Conservation (phyloP, 352 stramenopile species). For the Pythium vanterpoolii region DNA sequence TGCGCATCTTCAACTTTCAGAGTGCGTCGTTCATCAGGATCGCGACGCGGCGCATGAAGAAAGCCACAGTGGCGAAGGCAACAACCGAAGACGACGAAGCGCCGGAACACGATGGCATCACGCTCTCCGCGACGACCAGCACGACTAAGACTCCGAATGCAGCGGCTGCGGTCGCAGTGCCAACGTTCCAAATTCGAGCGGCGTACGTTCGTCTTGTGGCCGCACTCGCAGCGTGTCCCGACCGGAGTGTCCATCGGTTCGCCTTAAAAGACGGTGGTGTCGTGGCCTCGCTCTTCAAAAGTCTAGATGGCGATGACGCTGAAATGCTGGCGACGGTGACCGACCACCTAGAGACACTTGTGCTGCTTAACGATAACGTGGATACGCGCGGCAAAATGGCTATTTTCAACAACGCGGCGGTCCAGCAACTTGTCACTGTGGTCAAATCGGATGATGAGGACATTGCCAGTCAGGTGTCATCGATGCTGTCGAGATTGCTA, state of each 20-base stretch:
- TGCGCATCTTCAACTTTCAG: constrained; percentile 82
- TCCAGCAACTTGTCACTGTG: constrained; percentile 71
- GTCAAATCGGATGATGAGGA: constrained; percentile 52
- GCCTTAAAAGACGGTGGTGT: constrained; percentile 71
- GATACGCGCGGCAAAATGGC: constrained; percentile 55
- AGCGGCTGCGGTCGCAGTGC: constrained; percentile 2
- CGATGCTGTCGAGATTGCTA: constrained; percentile 55
- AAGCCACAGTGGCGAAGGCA: constrained; percentile 20
- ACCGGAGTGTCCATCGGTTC: constrained; percentile 81
- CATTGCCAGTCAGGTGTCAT: constrained; percentile 33
- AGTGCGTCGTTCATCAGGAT: constrained; percentile 60
- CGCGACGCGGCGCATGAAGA: constrained; percentile 55
- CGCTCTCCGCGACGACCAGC: constrained; percentile 1
- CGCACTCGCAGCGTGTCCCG: constrained; percentile 48
- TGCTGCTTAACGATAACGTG: constrained; percentile 51
- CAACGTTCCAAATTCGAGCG: constrained; percentile 57
- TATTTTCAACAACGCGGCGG: constrained; percentile 56
- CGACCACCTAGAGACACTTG: constrained; percentile 33
- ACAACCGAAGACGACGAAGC: constrained; percentile 5
- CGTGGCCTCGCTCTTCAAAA: constrained; percentile 67
- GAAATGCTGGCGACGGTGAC: constrained; percentile 53
- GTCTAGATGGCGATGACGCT: constrained; percentile 65
- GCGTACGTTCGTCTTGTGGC: constrained; percentile 68
- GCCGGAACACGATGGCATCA: not conserved
- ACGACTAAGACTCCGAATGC: not conserved